Conservation (phyloP, 2,329 filamentous ascomycete genomes). For the Pyricularia sp. region DNA sequence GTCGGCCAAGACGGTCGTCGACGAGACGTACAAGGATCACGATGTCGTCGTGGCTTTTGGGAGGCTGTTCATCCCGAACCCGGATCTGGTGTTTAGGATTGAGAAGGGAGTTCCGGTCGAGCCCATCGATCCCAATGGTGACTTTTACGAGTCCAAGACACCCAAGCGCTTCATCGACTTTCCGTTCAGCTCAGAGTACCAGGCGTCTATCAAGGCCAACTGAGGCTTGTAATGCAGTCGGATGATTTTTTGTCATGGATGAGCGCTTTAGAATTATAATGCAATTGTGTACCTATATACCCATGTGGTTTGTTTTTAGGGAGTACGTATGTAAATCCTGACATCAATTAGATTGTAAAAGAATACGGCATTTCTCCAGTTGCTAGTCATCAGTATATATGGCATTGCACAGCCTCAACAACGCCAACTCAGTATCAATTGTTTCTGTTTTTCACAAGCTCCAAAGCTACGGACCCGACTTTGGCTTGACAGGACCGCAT, state of each 20-base stretch:
- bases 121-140: slow-evolving; percentile 22
- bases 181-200: slow-evolving; percentile 15
- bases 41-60: slow-evolving; percentile 27
- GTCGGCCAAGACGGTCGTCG: slow-evolving; percentile 16
- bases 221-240: not conserved
- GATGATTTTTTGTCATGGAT: not conserved
- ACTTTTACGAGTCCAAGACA: slow-evolving; percentile 27
- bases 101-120: slow-evolving; percentile 24
- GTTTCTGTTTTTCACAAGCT: no score
- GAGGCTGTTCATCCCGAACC: slow-evolving; percentile 31
- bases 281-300: no score
- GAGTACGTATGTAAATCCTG: no score
- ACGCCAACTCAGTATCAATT: no score
- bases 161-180: slow-evolving; percentile 29
- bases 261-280: no score
- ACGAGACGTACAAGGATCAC: slow-evolving; percentile 16
- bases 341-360: no score
- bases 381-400: no score
- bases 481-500: no score
- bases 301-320: no score
- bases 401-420: no score
- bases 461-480: no score
- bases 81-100: slow-evolving; percentile 31
- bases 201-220: not conserved
- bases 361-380: no score